Evolutionary conservation across 352 stramenopile genomes (phyloP).

Genomic region (Phytophthora tubulina): DNA sequence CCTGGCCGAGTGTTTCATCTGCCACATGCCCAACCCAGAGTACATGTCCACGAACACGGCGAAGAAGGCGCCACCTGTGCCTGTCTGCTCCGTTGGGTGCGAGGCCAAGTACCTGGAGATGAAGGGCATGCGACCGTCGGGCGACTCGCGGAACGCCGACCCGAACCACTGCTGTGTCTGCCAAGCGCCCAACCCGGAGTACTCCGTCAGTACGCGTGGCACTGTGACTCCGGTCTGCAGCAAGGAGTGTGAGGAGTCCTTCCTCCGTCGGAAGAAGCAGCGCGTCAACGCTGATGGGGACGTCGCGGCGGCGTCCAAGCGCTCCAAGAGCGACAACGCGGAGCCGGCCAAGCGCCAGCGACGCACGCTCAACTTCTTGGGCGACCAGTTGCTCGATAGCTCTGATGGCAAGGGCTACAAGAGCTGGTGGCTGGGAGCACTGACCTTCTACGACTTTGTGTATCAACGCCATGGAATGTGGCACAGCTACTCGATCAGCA

Average conservation of each 20-base stretch:
- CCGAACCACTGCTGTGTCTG: slow-evolving; percentile 73
- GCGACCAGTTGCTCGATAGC: slow-evolving; percentile 77
- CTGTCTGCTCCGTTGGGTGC: slow-evolving; percentile 66
- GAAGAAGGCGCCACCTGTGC: slow-evolving; percentile 63
- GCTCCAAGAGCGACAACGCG: slow-evolving; percentile 42
- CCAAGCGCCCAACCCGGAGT: slow-evolving; percentile 64
- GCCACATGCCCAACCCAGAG: slow-evolving; percentile 63
- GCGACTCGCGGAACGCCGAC: slow-evolving; percentile 33
- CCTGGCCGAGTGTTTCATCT: slow-evolving; percentile 64
- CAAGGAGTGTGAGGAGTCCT: slow-evolving; percentile 71
- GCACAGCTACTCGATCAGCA: slow-evolving; percentile 86
- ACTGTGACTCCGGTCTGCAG: slow-evolving; percentile 71
- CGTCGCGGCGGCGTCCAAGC: slow-evolving; percentile 30
- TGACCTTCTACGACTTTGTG: slow-evolving; percentile 89
- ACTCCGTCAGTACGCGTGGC: slow-evolving; percentile 69
- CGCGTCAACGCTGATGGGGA: slow-evolving; percentile 31
- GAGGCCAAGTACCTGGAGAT: slow-evolving; percentile 65
- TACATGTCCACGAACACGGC: slow-evolving; percentile 73
- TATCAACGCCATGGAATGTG: slow-evolving; percentile 90
- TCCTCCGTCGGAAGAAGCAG: slow-evolving; percentile 55
- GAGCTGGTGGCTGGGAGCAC: slow-evolving; percentile 85
- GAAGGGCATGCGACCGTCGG: slow-evolving; percentile 57
- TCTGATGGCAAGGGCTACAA: slow-evolving; percentile 84
- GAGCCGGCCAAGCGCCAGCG: slow-evolving; percentile 57
- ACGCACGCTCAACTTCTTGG: slow-evolving; percentile 76